Percentiles rank a stretch among this genome's conserved stretches.
These are phyloP conservation scores for Mesembryanthemum crystallinum DNA, from an alignment of 148 eudicot genomes.

Conservation along the genomic window DNA sequence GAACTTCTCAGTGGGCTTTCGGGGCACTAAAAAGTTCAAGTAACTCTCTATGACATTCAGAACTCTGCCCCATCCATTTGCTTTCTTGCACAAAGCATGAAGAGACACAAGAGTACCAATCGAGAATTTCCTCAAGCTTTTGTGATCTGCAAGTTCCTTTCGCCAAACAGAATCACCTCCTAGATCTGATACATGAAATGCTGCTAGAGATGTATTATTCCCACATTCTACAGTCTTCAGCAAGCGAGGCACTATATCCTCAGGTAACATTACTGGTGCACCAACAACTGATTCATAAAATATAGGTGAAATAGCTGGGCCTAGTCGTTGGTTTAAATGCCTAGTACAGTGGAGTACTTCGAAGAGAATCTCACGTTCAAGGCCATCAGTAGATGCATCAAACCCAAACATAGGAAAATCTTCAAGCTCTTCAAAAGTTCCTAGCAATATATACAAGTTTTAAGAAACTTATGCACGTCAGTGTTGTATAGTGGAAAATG, in stretches of 20 bases:
- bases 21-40: conserved; percentile 75
- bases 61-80: conserved; percentile 68
- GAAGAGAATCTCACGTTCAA: conserved; percentile 55
- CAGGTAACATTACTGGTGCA: conserved; percentile 47
- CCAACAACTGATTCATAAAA: conserved; percentile 69
- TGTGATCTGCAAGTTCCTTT: conserved; percentile 66
- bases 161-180: conserved; percentile 74
- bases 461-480: not conserved
- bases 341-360: conserved; percentile 69
- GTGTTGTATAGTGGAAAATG: not conserved
- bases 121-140: conserved; percentile 74
- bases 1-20: conserved; percentile 43
- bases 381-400: conserved; percentile 39
- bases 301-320: conserved; percentile 68
- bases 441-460: conserved; percentile 33
- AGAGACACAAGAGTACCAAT: conserved; percentile 60
- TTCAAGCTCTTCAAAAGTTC: conserved; percentile 46
- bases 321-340: conserved; percentile 59
- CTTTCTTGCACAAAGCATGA: conserved; percentile 57
- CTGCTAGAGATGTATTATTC: conserved; percentile 46
- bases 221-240: conserved; percentile 74
- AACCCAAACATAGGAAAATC: conserved; percentile 45
- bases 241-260: conserved; percentile 64
- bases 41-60: conserved; percentile 69
- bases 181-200: conserved; percentile 51